phyloP scores from a whole-genome alignment of 208 protist species.

The Wallacemonas sp. region DNA sequence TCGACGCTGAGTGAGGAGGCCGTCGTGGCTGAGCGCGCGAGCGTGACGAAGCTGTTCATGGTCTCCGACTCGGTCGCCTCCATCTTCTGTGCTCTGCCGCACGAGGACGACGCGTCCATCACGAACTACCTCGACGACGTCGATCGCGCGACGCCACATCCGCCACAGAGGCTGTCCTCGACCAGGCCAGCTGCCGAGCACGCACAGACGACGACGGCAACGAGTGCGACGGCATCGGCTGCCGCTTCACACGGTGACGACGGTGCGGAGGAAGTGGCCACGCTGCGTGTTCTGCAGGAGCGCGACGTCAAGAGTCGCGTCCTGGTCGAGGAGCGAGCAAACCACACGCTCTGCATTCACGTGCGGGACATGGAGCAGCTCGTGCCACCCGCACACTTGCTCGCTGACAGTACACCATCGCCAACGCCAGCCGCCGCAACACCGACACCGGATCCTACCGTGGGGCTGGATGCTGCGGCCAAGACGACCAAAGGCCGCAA shows the following conservation, averaged over 20 bases:
- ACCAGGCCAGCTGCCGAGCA: background rate
- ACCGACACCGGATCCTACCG: background rate
- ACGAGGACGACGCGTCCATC: slow-evolving; percentile 36
- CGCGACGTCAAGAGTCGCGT: slow-evolving; percentile 50
- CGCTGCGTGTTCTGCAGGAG: slow-evolving; percentile 20
- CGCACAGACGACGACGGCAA: background rate
- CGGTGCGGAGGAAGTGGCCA: slow-evolving; percentile 4
- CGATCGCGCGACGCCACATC: slow-evolving; percentile 33
- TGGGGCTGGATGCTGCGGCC: background rate
- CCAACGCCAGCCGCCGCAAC: background rate
- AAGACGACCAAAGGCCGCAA: slow-evolving; percentile 5
- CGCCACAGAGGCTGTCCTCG: background rate
- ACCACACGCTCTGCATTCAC: slow-evolving; percentile 73
- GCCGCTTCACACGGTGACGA: no score
- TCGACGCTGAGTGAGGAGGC: slow-evolving; percentile 41
- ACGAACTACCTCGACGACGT: slow-evolving; percentile 63
- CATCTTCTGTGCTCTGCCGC: slow-evolving; percentile 63
- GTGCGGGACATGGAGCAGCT: slow-evolving; percentile 85
- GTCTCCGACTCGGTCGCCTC: slow-evolving; percentile 69
- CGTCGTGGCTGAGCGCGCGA: slow-evolving; percentile 63
- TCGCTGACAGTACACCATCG: slow-evolving; percentile 3
- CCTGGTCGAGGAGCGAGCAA: slow-evolving; percentile 64
- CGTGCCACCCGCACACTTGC: slow-evolving; percentile 63
- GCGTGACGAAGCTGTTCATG: slow-evolving; percentile 86
- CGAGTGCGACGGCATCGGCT: no score